Conservation (phyloP, 176 grass and related monocot genomes). For the Thinopyrum elongatum region DNA sequence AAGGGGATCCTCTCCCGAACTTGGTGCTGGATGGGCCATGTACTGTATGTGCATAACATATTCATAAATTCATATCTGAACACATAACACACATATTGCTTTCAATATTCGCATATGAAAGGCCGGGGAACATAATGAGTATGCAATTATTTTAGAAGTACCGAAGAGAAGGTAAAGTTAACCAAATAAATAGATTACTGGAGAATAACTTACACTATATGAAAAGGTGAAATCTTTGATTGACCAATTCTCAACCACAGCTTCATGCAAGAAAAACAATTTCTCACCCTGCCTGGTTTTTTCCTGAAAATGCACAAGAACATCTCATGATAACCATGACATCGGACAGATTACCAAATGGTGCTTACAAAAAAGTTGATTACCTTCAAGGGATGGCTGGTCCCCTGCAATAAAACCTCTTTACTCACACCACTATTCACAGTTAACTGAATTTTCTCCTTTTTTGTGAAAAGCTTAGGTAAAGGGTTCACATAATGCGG, state of each 20-base stretch:
- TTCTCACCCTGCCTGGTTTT: conserved; percentile 56
- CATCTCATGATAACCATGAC: conserved; percentile 2
- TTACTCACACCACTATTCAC: conserved; percentile 75
- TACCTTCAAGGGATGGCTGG: conserved; percentile 97
- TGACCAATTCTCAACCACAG: conserved; percentile 89
- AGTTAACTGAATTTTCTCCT: conserved; percentile 82
- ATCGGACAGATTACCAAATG: background rate
- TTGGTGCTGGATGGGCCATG: background rate
- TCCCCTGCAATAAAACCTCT: conserved; percentile 74
- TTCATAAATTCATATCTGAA: background rate
- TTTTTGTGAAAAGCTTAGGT: conserved; percentile 80
- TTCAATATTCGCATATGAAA: background rate
- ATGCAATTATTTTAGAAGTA: conserved; percentile 8
- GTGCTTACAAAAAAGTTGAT: conserved; percentile 12
- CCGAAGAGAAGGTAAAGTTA: conserved; percentile 19
- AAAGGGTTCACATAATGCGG: conserved; percentile 78
- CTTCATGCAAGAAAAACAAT: conserved; percentile 71
- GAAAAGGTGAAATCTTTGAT: conserved; percentile 74
- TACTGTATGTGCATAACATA: background rate
- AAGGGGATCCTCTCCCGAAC: background rate
- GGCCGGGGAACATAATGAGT: conserved; percentile 8
- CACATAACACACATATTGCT: background rate
- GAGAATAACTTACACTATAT: conserved; percentile 69
- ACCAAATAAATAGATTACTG: conserved; percentile 11
- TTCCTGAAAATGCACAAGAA: conserved; percentile 57